A percentile compares a stretch with the other conserved stretches of the same genome.
phyloP scores from a whole-genome alignment of 345 rosid species.

The Bretschneidera sinensis region DNA sequence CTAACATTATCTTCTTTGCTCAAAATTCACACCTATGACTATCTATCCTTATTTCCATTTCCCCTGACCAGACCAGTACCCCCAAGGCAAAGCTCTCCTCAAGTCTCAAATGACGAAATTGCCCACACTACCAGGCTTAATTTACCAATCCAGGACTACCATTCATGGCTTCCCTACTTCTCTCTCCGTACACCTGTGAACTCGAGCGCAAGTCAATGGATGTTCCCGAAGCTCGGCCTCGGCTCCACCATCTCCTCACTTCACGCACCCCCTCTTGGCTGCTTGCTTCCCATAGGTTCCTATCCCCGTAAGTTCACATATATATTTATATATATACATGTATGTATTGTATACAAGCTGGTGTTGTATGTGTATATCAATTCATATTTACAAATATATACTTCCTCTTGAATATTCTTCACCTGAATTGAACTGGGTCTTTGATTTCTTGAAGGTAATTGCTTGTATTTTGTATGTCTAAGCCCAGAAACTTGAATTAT shows the following conservation, averaged over 20 bases:
- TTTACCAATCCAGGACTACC: constrained; percentile 4
- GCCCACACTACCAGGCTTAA: background rate
- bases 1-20: background rate
- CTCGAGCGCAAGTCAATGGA: constrained; percentile 40
- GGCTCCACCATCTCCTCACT: constrained; percentile 28
- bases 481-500: background rate
- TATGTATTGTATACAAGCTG: background rate
- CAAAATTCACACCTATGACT: background rate
- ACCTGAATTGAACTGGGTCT: constrained; percentile 8
- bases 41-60: background rate
- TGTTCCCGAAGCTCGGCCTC: constrained; percentile 37
- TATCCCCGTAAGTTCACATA: constrained; percentile 52
- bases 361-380: constrained; percentile 1
- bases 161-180: constrained; percentile 14
- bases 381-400: background rate
- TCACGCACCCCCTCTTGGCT: constrained; percentile 36
- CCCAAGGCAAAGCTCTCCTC: background rate
- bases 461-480: background rate
- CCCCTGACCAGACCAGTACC: background rate
- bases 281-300: constrained; percentile 29
- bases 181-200: constrained; percentile 21
- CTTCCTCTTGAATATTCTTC: background rate
- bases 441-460: background rate
- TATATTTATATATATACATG: too few species aligned
- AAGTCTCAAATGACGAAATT: background rate